Base-by-base conservation (phyloP, 495 filamentous ascomycete species). In the Lasiosphaeria ovina region DNA sequence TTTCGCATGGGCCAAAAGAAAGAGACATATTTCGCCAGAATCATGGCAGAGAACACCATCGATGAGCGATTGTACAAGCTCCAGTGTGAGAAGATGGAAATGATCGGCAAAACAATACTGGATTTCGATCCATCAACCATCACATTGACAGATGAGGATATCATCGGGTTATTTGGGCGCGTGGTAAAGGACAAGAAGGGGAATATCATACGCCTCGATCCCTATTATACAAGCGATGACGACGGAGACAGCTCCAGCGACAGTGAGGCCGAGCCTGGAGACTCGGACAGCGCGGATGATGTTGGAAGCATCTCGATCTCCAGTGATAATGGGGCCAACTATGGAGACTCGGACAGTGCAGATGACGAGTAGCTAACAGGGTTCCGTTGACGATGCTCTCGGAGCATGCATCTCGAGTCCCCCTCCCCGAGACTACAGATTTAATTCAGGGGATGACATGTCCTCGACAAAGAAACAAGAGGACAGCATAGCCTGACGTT, bases 1-100 rank as follows among this genome's bases (percentile, higher is more conserved):
- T 64, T 69, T 48, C 65, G 73, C 32, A 66, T 74, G 44, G 75
- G 73, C 10, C 73, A 77, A 50, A 62, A 32, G 14, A 71, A 72
- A 52, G 63, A 72, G 57, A 74, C 73, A 3, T 62, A 65, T 11
- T 60, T 69, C 1, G 55, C 64, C 51, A 62, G 69, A 3, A 68
- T 73, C 35, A 47, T 70, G 16, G 63, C 65, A 3, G 53, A 52
- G 48, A 64, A 67, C 55, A 66, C 66, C 2, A 70, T 74, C 51
- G 72, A 74, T 33, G 60, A 65, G 54, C 72, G 40, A 67, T 71
- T 35, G 51, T 74, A 0, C 74, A 80, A 55, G 60, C 75, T 52
- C 76, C 79, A 80, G 73, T 72, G 40, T 1, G 9, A 34, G 2
- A 68, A 71, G 53, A 36, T 65, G 7, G 5, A 54, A 8, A 17